Evolutionary conservation across 2,329 filamentous ascomycete genomes (phyloP).

Genomic region (Bipolaris gigantea): DNA sequence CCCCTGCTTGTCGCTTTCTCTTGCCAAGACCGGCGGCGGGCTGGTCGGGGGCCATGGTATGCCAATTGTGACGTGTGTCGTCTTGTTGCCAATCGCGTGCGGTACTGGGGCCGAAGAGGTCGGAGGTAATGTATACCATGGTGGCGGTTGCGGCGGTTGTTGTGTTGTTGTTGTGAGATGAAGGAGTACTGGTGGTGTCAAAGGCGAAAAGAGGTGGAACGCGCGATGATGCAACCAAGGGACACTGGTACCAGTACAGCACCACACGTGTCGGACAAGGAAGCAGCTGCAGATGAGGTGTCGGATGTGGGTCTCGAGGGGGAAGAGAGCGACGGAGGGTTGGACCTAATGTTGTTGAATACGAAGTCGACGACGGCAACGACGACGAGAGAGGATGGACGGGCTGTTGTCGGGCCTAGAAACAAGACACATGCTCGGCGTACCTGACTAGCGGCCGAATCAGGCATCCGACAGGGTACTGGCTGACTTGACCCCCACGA

Average conservation of each 20-base stretch:
- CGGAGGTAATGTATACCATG: constrained; percentile 45
- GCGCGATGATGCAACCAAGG: constrained; percentile 1
- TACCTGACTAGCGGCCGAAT: constrained; percentile 26
- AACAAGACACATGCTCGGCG: constrained; percentile 13
- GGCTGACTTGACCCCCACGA: constrained; percentile 16
- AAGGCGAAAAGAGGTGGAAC: constrained; percentile 3
- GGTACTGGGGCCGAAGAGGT: constrained; percentile 34
- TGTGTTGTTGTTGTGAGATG: constrained; percentile 18
- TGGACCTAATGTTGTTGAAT: neutral
- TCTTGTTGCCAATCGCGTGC: constrained; percentile 14
- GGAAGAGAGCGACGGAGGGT: constrained; percentile 5
- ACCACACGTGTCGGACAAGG: constrained; percentile 1
- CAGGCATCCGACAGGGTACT: constrained; percentile 2
- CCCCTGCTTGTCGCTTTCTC: constrained; percentile 30
- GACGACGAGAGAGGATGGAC: neutral
- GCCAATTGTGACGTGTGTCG: constrained; percentile 14
- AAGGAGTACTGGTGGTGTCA: constrained; percentile 8
- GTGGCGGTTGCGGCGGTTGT: constrained; percentile 1
- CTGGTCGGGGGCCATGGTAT: constrained; percentile 26
- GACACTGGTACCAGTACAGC: neutral
- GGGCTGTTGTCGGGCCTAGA: constrained; percentile 10
- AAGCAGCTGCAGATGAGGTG: neutral
- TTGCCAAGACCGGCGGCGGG: constrained; percentile 31
- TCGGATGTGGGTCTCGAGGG: neutral
- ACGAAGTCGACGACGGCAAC: neutral